Evolutionary conservation across 345 rosid genomes (phyloP).

Genomic region (Litchi chinensis): DNA sequence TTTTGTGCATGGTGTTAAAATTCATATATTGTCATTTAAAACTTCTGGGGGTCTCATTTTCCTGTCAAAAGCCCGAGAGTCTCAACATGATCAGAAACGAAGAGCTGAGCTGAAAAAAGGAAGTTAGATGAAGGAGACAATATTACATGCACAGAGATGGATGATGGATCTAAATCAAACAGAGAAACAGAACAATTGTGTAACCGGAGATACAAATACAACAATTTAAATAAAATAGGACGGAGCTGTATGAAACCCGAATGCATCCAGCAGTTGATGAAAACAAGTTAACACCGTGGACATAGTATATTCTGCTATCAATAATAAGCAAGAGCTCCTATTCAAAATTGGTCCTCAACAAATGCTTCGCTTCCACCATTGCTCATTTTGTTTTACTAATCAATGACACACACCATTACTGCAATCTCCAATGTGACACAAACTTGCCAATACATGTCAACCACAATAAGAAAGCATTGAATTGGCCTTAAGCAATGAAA

Average conservation of each 20-base stretch:
- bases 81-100: neutral
- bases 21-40: neutral
- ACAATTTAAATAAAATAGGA: neutral
- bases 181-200: neutral
- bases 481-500: neutral
- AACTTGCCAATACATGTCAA: neutral
- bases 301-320: neutral
- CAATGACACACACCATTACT: neutral
- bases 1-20: neutral
- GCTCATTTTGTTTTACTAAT: neutral
- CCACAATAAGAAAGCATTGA: neutral
- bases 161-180: too few relatives aligned
- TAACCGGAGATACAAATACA: neutral
- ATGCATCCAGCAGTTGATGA: neutral
- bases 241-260: neutral
- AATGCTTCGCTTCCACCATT: neutral
- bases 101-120: neutral
- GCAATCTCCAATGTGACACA: neutral
- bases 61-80: neutral
- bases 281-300: neutral
- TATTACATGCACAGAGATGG: neutral
- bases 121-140: neutral
- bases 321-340: neutral
- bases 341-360: neutral
- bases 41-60: neutral